Evolutionary conservation across 768 basidiomycete species (phyloP), one percentile per base, ranked within the genome.

Genomic region (Leccinum uliginosum): DNA sequence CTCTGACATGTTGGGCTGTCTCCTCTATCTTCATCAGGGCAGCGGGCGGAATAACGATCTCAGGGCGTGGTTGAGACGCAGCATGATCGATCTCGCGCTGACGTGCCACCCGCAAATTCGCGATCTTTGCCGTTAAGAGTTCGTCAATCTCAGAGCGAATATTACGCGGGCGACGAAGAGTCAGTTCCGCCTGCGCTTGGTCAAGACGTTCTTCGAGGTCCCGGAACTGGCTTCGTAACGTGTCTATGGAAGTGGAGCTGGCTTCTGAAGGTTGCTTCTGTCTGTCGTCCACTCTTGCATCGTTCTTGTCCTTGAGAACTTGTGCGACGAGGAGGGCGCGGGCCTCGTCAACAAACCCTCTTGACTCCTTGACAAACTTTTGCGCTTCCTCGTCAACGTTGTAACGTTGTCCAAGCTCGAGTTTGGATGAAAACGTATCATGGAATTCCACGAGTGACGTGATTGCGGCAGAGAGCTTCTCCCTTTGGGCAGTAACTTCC

Each of bases 381-480:
- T 52, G 47, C 7, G 57, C 40, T 40, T 71, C 66, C 29, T 59
- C 58, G 32, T 50, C 27, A 17, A 73, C 38, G 45, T 67, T 50
- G 38, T 72, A 73, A 45, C 63, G 70, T 46, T 65, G 66, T 29
- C 62, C 62, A 46, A 73, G 46, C 34, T 73, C 66, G 27, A 70
- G 50, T 8, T 61, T 59, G 34, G 68, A 65, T 27, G 61, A 51
- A 24, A 63, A 27, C 17, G 43, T 53, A n/a, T 68, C 63, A 30
- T 71, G 67, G 34, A 62, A 58, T 4, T 54, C 27, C 29, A 66
- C 51, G 19, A 71, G 68, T 10, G 65, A 59, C 24, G 53, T 58
- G 54, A 71, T 59, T 21, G 70, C 66, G 6, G 19, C 29, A 17
- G 66, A 60, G 17, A 70, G 62, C 24, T 64, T 73, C 1, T 72